Evolutionary conservation across 176 grass and related monocot genomes (phyloP).

Genomic region (Phoenix dactylifera): DNA sequence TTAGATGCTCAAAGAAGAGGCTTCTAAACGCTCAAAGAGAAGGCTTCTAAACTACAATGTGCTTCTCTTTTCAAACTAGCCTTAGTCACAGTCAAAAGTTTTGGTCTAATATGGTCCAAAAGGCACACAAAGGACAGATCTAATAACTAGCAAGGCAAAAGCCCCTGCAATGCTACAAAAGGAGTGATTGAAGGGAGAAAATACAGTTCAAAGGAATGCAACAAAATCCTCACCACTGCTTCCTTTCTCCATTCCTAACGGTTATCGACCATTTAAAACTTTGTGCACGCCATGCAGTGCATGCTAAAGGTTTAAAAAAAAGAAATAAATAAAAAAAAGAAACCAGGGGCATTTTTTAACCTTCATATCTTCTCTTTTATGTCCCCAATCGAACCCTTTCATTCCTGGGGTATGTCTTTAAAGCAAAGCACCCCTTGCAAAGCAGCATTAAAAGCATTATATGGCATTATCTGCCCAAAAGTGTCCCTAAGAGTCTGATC

Average conservation of each 20-base stretch:
- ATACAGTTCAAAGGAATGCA: neutral
- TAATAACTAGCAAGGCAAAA: slow-evolving; percentile 15
- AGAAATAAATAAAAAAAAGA: slow-evolving; percentile 14
- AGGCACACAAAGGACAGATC: slow-evolving; percentile 1
- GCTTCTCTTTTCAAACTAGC: slow-evolving; percentile 4
- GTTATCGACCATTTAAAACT: slow-evolving; percentile 20
- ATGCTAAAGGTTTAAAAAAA: slow-evolving; percentile 19
- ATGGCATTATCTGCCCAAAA: slow-evolving; percentile 93
- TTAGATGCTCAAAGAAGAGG: neutral
- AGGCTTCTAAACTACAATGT: neutral
- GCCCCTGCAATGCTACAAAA: slow-evolving; percentile 16
- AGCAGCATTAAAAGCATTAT: slow-evolving; percentile 66
- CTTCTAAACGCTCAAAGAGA: neutral
- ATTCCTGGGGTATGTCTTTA: slow-evolving; percentile 39
- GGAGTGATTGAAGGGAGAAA: slow-evolving; percentile 11
- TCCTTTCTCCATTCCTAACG: slow-evolving; percentile 1
- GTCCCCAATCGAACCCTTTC: slow-evolving; percentile 20
- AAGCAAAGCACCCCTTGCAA: slow-evolving; percentile 34
- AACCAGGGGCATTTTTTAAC: slow-evolving; percentile 5
- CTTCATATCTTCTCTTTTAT: slow-evolving; percentile 21
- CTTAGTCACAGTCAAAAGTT: slow-evolving; percentile 19
- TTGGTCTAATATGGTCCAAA: slow-evolving; percentile 9
- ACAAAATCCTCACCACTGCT: neutral
- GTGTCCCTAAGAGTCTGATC: slow-evolving; percentile 14
- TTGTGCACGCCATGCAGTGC: slow-evolving; percentile 18